These are phyloP conservation scores for Cubamyces sp. DNA, from an alignment of 768 basidiomycete species.

Conservation along the genomic window DNA sequence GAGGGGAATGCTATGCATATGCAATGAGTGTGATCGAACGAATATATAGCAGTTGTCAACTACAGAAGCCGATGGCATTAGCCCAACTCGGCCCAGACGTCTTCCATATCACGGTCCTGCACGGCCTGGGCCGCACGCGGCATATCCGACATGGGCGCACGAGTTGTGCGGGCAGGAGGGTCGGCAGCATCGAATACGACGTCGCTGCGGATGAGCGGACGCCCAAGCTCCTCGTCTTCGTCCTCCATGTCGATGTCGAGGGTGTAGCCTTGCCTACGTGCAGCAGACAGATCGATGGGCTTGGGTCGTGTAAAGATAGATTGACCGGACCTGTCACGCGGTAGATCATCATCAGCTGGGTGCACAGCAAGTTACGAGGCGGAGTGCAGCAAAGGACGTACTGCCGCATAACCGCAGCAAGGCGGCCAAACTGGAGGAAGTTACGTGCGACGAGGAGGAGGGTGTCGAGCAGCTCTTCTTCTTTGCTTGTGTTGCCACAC, in stretches of 20 bases:
- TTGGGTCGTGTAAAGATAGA: slow-evolving; percentile 88
- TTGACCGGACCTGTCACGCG: slow-evolving; percentile 69
- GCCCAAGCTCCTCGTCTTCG: slow-evolving; percentile 61
- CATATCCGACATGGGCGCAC: slow-evolving; percentile 53
- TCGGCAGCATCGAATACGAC: slow-evolving; percentile 67
- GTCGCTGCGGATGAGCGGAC: slow-evolving; percentile 61
- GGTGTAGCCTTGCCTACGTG: slow-evolving; percentile 65
- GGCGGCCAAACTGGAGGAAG: slow-evolving; percentile 87
- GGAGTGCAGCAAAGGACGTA: slow-evolving; percentile 45
- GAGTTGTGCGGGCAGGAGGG: slow-evolving; percentile 36
- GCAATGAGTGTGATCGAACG: not conserved
- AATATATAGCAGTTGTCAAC: not conserved
- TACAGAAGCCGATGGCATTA: slow-evolving; percentile 18
- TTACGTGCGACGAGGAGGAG: slow-evolving; percentile 91
- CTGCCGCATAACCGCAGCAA: slow-evolving; percentile 95
- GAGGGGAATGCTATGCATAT: no score
- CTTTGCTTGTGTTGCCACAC: slow-evolving; percentile 80
- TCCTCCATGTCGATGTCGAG: slow-evolving; percentile 77
- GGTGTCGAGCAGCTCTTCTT: slow-evolving; percentile 94
- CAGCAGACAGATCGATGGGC: slow-evolving; percentile 79
- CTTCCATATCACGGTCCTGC: slow-evolving; percentile 64
- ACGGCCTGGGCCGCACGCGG: slow-evolving; percentile 59
- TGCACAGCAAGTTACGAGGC: not conserved
- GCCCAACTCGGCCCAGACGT: slow-evolving; percentile 68
- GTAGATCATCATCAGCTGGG: not conserved